Conservation (phyloP, 2,329 filamentous ascomycete genomes). For the Arthrinium puccinioides region DNA sequence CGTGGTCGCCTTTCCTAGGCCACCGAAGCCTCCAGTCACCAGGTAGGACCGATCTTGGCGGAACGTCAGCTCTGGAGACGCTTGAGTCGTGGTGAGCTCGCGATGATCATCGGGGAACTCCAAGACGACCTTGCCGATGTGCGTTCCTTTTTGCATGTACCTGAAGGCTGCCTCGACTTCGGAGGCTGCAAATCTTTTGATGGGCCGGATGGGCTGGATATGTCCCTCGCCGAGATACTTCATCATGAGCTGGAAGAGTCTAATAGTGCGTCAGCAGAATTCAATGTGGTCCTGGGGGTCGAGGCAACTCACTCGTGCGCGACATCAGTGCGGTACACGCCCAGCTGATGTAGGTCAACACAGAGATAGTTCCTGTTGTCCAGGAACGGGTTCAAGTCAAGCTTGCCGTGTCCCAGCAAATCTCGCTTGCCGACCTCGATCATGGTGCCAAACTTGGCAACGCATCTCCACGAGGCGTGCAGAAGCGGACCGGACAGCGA, state of each 20-base stretch:
- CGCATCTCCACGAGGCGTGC: conserved; percentile 19
- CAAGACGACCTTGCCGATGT: conserved; percentile 26
- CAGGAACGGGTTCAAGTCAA: conserved; percentile 28
- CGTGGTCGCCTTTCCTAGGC: conserved; percentile 41
- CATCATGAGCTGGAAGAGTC: too few relatives aligned
- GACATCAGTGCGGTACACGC: neutral
- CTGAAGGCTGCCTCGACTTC: conserved; percentile 33
- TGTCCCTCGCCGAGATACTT: too few relatives aligned
- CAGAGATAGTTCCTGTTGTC: conserved; percentile 10
- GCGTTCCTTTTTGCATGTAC: conserved; percentile 32
- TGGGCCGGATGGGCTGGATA: conserved; percentile 22
- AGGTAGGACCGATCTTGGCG: conserved; percentile 18
- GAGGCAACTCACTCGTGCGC: too few relatives aligned
- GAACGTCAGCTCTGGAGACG: neutral
- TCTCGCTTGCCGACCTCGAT: conserved; percentile 7
- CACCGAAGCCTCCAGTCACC: conserved; percentile 44
- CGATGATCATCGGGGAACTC: too few relatives aligned
- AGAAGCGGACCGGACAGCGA: conserved; percentile 30
- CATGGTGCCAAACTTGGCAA: conserved; percentile 9
- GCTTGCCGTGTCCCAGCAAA: conserved; percentile 17
- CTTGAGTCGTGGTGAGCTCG: neutral
- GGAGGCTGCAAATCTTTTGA: conserved; percentile 24
- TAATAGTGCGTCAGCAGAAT: too few relatives aligned
- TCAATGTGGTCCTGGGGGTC: too few relatives aligned
- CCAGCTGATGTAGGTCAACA: neutral